Evolutionary conservation across 2,329 filamentous ascomycete species (phyloP), one percentile per base, ranked within the genome.

Genomic region (Ophiocordyceps camponoti-leonardi): DNA sequence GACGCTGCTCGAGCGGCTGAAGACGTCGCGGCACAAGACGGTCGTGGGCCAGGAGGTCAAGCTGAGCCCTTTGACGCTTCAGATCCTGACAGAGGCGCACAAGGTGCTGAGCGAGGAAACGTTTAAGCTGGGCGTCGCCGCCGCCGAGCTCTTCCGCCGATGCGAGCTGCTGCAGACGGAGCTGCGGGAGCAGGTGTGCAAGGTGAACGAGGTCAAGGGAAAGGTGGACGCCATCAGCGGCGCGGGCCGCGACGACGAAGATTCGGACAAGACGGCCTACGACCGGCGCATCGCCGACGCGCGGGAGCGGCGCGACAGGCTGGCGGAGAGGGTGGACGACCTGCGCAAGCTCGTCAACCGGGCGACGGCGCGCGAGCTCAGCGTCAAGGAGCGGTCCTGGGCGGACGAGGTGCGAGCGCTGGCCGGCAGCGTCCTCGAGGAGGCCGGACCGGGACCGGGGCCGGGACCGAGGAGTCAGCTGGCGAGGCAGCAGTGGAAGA

Each of bases 41-140:
- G 60, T 78, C 23, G 63, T 85, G 43, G 76, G 74, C 47, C 79
- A 84, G 49, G 77, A 83, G 54, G 68, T 88, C 45, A 72, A 76
- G 48, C 71, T 87, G 20, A 83, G 79, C 20, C 77, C 81, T 13
- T 74, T 81, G 20, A 84, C 81, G 2, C 68, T 88, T 18, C 73
- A 79, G 50, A 69, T 86, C 35, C 74, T 90, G 51, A 83, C 81
- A 26, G 77, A 84, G 48, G 77, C 78, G 0, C 84, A 90, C 58
- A 78, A 81, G 55, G 67, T 83, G 6, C 67, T 88, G 6, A 77
- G 77, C 49, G 71, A 73, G 11, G 82, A 88, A 59, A 86, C 81
- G 0, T 70, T 81, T 52, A 69, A 69, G 12, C 68, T 88, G 12
- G 81, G 82, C 16, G 65, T 74, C 41, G 83, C 81, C 1, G 83